These are phyloP conservation scores for Mycena indigotica DNA, from an alignment of 768 basidiomycete genomes.

Conservation along the genomic window DNA sequence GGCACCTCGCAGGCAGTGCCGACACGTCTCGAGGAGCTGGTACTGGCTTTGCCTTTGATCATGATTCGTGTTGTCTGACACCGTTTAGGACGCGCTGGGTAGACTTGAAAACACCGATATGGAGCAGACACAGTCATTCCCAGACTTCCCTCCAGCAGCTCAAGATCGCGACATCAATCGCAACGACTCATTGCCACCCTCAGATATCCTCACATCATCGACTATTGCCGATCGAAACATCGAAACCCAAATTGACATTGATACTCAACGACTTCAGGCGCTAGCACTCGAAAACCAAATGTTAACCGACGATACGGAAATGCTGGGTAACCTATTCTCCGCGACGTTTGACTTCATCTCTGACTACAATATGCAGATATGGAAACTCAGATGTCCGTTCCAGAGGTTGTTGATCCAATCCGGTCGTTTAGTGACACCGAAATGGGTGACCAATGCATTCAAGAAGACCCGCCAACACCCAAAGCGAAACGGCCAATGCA, in stretches of 20 bases:
- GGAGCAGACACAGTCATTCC: constrained; percentile 57
- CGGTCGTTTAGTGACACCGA: constrained; percentile 39
- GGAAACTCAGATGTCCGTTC: constrained; percentile 40
- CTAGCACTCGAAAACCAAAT: constrained; percentile 24
- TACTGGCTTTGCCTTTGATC: constrained; percentile 30
- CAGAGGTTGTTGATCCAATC: constrained; percentile 35
- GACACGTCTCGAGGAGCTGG: constrained; percentile 57
- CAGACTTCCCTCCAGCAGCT: constrained; percentile 19
- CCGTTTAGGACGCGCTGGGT: constrained; percentile 16
- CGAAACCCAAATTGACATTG: constrained; percentile 31
- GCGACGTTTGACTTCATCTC: neutral
- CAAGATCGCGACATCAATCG: constrained; percentile 7
- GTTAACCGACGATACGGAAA: constrained; percentile 43
- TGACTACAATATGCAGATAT: constrained; percentile 40
- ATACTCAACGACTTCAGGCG: constrained; percentile 43
- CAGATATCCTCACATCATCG: constrained; percentile 20
- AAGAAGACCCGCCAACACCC: constrained; percentile 18
- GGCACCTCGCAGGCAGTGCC: constrained; percentile 57
- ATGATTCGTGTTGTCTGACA: neutral
- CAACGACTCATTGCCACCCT: constrained; percentile 21
- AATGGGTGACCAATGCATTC: constrained; percentile 16
- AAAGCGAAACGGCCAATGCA: constrained; percentile 18
- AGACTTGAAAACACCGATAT: constrained; percentile 31
- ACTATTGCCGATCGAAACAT: constrained; percentile 20
- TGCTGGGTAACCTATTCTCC: constrained; percentile 43